These are phyloP conservation scores for Raphidocelis subcapitata DNA, from an alignment of 139 green algal species.

Conservation along the genomic window DNA sequence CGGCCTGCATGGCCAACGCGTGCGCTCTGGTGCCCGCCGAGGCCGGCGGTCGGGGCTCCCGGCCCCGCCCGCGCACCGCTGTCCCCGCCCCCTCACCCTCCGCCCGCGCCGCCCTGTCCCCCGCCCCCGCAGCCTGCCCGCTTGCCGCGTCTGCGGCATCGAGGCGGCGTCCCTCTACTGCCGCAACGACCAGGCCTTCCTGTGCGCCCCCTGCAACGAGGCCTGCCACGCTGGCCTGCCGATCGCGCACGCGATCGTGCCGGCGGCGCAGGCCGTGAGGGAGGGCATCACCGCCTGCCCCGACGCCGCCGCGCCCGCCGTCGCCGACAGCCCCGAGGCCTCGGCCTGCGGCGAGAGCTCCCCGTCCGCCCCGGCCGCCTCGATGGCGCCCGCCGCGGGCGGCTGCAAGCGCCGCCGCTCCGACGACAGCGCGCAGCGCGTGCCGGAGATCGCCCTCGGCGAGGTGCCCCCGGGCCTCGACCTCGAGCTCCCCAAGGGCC, in stretches of 20 bases:
- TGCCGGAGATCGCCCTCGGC: not conserved
- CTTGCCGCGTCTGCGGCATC: constrained; percentile 24
- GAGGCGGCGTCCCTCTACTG: constrained; percentile 26
- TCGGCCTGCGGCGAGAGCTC: not conserved
- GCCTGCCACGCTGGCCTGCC: constrained; percentile 21
- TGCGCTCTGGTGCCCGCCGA: no score
- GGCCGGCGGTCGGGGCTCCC: no score
- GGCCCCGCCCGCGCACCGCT: no score
- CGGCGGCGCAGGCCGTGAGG: constrained; percentile 1
- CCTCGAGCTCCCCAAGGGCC: constrained; percentile 2
- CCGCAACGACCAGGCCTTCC: constrained; percentile 32
- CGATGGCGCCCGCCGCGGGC: not conserved
- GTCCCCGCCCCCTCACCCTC: no score
- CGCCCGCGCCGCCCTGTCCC: no score
- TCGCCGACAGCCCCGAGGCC: not conserved
- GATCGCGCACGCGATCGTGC: constrained; percentile 20
- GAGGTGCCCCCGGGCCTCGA: not conserved
- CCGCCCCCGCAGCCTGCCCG: constrained; percentile 3
- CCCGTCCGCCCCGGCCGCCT: not conserved
- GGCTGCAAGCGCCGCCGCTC: not conserved
- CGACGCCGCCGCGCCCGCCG: not conserved
- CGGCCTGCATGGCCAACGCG: no score
- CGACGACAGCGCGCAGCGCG: constrained; percentile 11
- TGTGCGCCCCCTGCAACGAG: constrained; percentile 31
- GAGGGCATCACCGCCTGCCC: not conserved